Evolutionary conservation across 108 stramenopile genomes (phyloP).

Genomic region (Aurantiochytrium sp.): DNA sequence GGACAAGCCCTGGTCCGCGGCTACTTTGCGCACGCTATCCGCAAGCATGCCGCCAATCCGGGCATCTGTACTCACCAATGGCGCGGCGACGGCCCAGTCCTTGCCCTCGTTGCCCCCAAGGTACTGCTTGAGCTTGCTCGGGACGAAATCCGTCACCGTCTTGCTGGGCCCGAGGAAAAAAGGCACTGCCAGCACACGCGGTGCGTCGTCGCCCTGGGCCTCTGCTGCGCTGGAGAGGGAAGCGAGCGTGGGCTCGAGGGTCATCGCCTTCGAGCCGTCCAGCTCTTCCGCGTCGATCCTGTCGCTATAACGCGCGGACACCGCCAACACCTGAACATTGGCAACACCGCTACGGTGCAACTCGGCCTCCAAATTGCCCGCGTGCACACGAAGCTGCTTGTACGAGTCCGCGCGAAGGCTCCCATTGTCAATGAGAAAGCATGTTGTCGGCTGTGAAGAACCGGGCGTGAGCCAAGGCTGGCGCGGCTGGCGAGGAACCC

Average conservation of each 20-base stretch:
- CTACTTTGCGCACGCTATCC: not conserved
- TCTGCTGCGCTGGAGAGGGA: not conserved
- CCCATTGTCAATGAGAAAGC: not conserved
- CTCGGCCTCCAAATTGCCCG: not conserved
- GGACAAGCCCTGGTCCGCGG: not conserved
- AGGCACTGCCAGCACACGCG: not conserved
- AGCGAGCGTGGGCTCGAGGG: not conserved
- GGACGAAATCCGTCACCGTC: not conserved
- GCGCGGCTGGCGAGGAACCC: not conserved
- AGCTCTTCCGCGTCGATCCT: not conserved
- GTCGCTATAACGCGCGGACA: not conserved
- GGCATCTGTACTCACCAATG: not conserved
- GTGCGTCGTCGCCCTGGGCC: not conserved
- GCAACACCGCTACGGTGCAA: not conserved
- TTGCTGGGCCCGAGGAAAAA: not conserved
- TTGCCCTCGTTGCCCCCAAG: not conserved
- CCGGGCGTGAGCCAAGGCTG: not conserved
- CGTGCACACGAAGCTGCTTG: constrained; percentile 2
- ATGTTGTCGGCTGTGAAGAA: not conserved
- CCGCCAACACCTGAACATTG: not conserved
- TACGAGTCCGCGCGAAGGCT: not conserved
- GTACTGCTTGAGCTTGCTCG: not conserved
- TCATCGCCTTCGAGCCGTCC: not conserved
- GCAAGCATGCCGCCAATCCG: not conserved
- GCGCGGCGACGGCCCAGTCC: not conserved